Base-by-base conservation (phyloP, 2,329 filamentous ascomycete genomes). In the Botrytis porri region DNA sequence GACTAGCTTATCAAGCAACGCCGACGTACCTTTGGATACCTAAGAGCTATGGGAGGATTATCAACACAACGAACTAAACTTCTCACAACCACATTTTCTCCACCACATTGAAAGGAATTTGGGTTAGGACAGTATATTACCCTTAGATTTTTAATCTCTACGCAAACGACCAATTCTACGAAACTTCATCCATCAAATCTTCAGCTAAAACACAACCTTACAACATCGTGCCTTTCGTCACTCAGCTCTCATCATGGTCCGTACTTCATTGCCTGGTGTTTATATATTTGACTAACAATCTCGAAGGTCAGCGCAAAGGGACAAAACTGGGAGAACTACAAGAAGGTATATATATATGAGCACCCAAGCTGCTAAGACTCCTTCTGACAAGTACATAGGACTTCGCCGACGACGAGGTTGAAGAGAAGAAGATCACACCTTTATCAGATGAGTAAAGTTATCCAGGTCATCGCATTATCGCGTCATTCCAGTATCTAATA, bases 391-490 rank as follows among this genome's bases (percentile, higher is more conserved):
- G 3, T 43, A 61, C 54, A 39, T 18, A 63, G 41, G 59, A 78
- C 74, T 99, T 93, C 82, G 95, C 92, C 81, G 96, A 99, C 81
- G 96, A 99, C 80, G 96, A 98, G 83, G 87, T 95, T 84, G 94
- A 97, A 83, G 96, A 99, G 88, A 99, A 99, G 92, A 99, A 99
- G 90, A 99, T 99, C 82, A 95, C 94, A 74, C 96, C 96, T 77
- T 87, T 99, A 76, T 92, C 95, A 78, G 96, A 98, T 86, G 96
- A 98, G 95, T 98, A 88, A 77, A 92, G 86, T 65, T 60, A 75
- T 69, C 72, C 37, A 69, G 35, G 60, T 29, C 37, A 69, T 64
- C n/a, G 51, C 59, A 71, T 54, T 64, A 39, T 43, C 35, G 69
- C 48, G 70, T 60, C 61, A 32, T 45, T 32, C 64, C 69, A 60